phyloP scores from a whole-genome alignment of 2,329 filamentous ascomycete species.

The Chrysosporium keratinophilum region DNA sequence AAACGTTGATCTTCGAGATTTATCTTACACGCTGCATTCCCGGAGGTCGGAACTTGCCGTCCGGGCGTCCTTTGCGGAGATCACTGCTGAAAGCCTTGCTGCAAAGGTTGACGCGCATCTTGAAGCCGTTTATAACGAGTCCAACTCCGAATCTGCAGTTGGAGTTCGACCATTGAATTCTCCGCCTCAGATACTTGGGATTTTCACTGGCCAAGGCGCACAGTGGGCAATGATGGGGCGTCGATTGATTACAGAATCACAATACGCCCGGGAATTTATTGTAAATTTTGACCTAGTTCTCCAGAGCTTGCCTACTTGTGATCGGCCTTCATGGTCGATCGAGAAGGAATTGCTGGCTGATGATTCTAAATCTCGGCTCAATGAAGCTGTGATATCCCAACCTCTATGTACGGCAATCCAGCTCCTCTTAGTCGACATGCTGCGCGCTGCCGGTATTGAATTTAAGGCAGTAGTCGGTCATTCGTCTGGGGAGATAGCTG shows the following conservation, averaged over 20 bases:
- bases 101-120: not conserved
- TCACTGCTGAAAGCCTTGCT: slow-evolving; percentile 9
- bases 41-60: slow-evolving; percentile 6
- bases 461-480: slow-evolving; percentile 38
- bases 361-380: not conserved
- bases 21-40: slow-evolving; percentile 7
- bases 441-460: slow-evolving; percentile 22
- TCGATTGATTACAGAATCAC: not conserved
- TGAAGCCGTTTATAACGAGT: not conserved
- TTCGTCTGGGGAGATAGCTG: slow-evolving; percentile 42
- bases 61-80: not conserved
- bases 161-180: slow-evolving; percentile 7
- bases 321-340: slow-evolving; percentile 12
- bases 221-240: slow-evolving; percentile 21
- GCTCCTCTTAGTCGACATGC: slow-evolving; percentile 14
- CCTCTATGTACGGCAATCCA: slow-evolving; percentile 18
- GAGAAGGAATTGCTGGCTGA: slow-evolving; percentile 16
- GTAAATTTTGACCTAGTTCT: slow-evolving; percentile 15
- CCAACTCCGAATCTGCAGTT: not conserved
- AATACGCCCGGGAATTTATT: slow-evolving; percentile 5
- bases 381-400: slow-evolving; percentile 12
- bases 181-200: slow-evolving; percentile 14
- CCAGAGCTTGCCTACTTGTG: not conserved
- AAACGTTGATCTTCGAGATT: not conserved
- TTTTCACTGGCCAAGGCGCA: slow-evolving; percentile 25